phyloP scores from a whole-genome alignment of 2,329 filamentous ascomycete species.

The Hymenoscyphus linearis region DNA sequence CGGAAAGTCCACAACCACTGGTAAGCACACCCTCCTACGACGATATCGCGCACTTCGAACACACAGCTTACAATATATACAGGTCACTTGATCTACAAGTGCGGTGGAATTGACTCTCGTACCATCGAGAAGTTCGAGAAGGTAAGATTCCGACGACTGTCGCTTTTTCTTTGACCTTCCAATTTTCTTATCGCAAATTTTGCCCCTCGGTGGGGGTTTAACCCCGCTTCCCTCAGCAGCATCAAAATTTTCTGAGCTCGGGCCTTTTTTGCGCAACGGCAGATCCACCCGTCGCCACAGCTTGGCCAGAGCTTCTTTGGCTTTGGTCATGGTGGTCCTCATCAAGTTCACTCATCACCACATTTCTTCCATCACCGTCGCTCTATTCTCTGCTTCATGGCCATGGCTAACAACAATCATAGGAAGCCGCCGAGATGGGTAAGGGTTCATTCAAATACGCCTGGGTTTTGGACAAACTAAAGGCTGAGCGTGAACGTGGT shows the following conservation, averaged over 20 bases:
- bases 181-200: slow-evolving; percentile 24
- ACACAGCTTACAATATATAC: slow-evolving; percentile 37
- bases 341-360: not conserved
- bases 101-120: slow-evolving; percentile 99
- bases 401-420: slow-evolving; percentile 28
- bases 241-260: slow-evolving; percentile 24
- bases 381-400: not conserved
- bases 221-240: slow-evolving; percentile 15
- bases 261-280: slow-evolving; percentile 12
- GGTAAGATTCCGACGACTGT: slow-evolving; percentile 49
- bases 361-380: not conserved
- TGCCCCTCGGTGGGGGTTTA: slow-evolving; percentile 31
- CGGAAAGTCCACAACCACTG: slow-evolving; percentile 95
- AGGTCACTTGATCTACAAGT: slow-evolving; percentile 99
- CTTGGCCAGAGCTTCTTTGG: slow-evolving; percentile 12
- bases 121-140: slow-evolving; percentile 99
- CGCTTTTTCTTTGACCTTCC: slow-evolving; percentile 12
- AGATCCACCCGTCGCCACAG: not conserved
- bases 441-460: slow-evolving; percentile 99
- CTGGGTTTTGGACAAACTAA: slow-evolving; percentile 99
- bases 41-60: slow-evolving; percentile 8
- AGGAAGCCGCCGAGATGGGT: slow-evolving; percentile 98
- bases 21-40: slow-evolving; percentile 47
- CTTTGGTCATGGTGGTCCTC: not conserved
- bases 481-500: slow-evolving; percentile 99